Percentiles rank a stretch among this genome's conserved stretches.
These are phyloP conservation scores for Penicillium freii DNA, from an alignment of 2,329 filamentous ascomycete species.

Conservation along the genomic window DNA sequence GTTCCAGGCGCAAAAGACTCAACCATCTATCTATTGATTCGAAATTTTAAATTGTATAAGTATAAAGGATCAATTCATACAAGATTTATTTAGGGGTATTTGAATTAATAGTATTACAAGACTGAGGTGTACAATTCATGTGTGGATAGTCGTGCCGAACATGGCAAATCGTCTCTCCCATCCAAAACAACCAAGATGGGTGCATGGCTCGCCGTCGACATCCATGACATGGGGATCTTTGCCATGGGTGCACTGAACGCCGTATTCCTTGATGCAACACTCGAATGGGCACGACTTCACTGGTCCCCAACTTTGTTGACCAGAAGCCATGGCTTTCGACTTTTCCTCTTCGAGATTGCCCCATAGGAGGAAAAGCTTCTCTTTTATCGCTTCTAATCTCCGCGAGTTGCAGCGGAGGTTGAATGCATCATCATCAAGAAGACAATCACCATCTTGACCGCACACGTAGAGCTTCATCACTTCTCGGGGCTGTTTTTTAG, in stretches of 20 bases:
- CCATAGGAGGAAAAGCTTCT: constrained; percentile 78
- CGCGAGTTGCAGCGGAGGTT: constrained; percentile 56
- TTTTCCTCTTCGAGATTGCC: constrained; percentile 78
- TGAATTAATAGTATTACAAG: background rate
- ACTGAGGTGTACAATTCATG: constrained; percentile 5
- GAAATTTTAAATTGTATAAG: constrained; percentile 10
- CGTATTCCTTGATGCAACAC: constrained; percentile 72
- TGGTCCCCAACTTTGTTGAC: constrained; percentile 16
- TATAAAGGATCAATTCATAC: constrained; percentile 10
- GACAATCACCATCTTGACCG: constrained; percentile 54
- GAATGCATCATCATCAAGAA: constrained; percentile 56
- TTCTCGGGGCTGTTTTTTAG: constrained; percentile 40
- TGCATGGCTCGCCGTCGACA: constrained; percentile 38
- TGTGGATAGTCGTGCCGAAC: constrained; percentile 61
- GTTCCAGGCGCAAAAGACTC: constrained; percentile 2
- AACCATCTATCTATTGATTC: constrained; percentile 4
- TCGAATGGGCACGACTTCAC: constrained; percentile 58
- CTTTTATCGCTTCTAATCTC: constrained; percentile 56
- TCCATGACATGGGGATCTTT: constrained; percentile 41
- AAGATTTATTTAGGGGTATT: constrained; percentile 1
- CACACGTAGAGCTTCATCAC: constrained; percentile 68
- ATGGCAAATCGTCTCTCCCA: constrained; percentile 66
- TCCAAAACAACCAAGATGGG: constrained; percentile 42
- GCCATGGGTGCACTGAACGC: constrained; percentile 47
- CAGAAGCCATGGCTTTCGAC: constrained; percentile 26